These are phyloP conservation scores for Fistulifera pelliculosa DNA, from an alignment of 108 stramenopile genomes.

Conservation along the genomic window DNA sequence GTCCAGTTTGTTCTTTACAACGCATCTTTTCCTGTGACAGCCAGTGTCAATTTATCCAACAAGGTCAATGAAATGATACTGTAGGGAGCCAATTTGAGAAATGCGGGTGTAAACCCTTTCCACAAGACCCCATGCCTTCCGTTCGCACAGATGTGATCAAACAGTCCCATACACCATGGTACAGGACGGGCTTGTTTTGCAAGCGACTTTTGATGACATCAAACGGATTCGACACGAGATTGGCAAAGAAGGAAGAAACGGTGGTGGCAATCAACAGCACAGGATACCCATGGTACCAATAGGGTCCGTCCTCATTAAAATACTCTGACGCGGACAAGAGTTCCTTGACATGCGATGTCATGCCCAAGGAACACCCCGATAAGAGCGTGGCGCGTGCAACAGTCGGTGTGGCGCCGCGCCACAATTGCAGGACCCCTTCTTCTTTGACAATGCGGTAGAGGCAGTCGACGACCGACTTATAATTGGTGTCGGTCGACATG, in stretches of 20 bases:
- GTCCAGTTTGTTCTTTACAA: too few species aligned
- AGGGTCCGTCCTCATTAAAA: slow-evolving; percentile 43
- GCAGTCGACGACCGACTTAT: slow-evolving; percentile 47
- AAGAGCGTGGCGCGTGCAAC: slow-evolving; percentile 46
- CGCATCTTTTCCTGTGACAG: slow-evolving; percentile 50
- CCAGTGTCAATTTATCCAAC: slow-evolving; percentile 48
- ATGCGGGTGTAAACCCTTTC: slow-evolving; percentile 55
- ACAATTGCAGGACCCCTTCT: slow-evolving; percentile 40
- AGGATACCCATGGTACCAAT: slow-evolving; percentile 36
- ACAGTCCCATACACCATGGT: slow-evolving; percentile 45
- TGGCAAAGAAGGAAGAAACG: slow-evolving; percentile 44
- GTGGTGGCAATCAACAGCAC: slow-evolving; percentile 50
- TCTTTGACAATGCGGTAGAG: slow-evolving; percentile 36
- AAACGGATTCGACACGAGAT: slow-evolving; percentile 63
- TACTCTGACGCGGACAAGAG: slow-evolving; percentile 31
- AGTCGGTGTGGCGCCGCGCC: slow-evolving; percentile 50
- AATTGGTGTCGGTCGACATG: slow-evolving; percentile 56
- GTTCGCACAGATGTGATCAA: slow-evolving; percentile 29
- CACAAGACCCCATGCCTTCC: slow-evolving; percentile 44
- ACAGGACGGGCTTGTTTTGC: slow-evolving; percentile 37
- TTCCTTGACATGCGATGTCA: slow-evolving; percentile 46
- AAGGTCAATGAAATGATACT: slow-evolving; percentile 56
- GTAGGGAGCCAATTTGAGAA: slow-evolving; percentile 67
- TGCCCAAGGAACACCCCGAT: slow-evolving; percentile 43
- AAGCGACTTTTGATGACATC: slow-evolving; percentile 56